Evolutionary conservation across 257 asterid genomes (phyloP).

Genomic region (Jaltomata sinuosa): DNA sequence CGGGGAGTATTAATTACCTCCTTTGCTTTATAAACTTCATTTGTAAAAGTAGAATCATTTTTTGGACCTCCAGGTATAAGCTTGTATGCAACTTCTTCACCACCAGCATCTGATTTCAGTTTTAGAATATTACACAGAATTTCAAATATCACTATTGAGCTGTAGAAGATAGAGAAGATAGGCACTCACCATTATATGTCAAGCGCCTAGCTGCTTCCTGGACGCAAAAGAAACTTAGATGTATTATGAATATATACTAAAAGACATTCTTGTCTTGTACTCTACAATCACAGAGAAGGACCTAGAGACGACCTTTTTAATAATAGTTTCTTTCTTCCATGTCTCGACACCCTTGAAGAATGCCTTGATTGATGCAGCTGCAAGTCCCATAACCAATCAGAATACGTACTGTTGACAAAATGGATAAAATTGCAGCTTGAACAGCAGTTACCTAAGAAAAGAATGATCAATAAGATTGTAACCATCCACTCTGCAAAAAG

Average conservation of each 20-base stretch:
- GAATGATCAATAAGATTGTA: slow-evolving; percentile 40
- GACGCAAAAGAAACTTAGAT: background rate
- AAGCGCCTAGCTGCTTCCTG: slow-evolving; percentile 44
- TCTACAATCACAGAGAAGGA: background rate
- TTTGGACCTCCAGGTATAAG: slow-evolving; percentile 32
- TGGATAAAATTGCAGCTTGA: background rate
- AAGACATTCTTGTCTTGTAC: background rate
- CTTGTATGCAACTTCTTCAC: slow-evolving; percentile 33
- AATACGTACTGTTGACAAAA: background rate
- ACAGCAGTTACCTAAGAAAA: slow-evolving; percentile 37
- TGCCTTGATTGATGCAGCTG: slow-evolving; percentile 50
- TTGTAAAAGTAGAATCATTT: slow-evolving; percentile 14
- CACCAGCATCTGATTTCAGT: slow-evolving; percentile 14
- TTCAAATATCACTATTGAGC: background rate
- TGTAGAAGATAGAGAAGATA: background rate
- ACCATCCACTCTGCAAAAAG: slow-evolving; percentile 63
- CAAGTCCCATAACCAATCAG: background rate
- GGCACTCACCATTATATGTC: slow-evolving; percentile 28
- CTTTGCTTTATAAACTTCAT: slow-evolving; percentile 13
- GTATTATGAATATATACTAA: background rate
- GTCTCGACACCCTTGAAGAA: slow-evolving; percentile 48
- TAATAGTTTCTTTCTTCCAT: slow-evolving; percentile 48
- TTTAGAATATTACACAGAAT: slow-evolving; percentile 5
- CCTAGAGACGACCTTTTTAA: slow-evolving; percentile 25
- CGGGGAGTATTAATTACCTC: slow-evolving; percentile 16